phyloP scores from a whole-genome alignment of 176 grass and related monocot genomes.

The Poa pratensis region DNA sequence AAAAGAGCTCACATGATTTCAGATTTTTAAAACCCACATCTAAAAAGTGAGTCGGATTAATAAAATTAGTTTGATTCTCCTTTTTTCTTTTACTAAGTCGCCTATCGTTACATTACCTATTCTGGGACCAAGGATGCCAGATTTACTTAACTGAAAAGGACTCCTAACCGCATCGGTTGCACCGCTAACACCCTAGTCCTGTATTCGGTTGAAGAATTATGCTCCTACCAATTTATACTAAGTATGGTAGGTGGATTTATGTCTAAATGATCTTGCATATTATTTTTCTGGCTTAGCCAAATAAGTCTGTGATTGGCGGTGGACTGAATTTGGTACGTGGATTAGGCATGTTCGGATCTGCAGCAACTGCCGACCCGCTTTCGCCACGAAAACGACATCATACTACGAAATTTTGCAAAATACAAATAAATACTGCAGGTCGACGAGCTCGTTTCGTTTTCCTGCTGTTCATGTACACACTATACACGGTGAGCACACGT shows the following conservation, averaged over 20 bases:
- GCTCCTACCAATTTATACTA: neutral
- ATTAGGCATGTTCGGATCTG: neutral
- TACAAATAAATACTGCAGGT: neutral
- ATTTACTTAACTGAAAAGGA: neutral
- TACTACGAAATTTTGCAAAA: no score
- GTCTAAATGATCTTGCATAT: neutral
- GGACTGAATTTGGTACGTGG: neutral
- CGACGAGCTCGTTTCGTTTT: neutral
- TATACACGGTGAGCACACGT: neutral
- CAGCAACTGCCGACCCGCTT: neutral
- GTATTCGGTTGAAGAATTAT: neutral
- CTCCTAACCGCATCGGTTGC: constrained; percentile 13
- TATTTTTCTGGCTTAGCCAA: neutral
- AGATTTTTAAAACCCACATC: neutral
- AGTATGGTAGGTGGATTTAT: neutral
- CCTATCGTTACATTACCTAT: neutral
- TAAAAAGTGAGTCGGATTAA: neutral
- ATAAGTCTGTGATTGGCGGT: neutral
- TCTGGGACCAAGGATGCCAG: neutral
- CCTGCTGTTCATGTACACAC: neutral
- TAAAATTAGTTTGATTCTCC: neutral
- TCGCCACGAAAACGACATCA: neutral
- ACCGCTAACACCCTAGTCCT: neutral
- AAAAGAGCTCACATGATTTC: neutral
- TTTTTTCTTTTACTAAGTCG: no score